A percentile compares a stretch with the other conserved stretches of the same genome.
phyloP scores from a whole-genome alignment of 2,329 filamentous ascomycete species.

The Biscogniauxia marginata region DNA sequence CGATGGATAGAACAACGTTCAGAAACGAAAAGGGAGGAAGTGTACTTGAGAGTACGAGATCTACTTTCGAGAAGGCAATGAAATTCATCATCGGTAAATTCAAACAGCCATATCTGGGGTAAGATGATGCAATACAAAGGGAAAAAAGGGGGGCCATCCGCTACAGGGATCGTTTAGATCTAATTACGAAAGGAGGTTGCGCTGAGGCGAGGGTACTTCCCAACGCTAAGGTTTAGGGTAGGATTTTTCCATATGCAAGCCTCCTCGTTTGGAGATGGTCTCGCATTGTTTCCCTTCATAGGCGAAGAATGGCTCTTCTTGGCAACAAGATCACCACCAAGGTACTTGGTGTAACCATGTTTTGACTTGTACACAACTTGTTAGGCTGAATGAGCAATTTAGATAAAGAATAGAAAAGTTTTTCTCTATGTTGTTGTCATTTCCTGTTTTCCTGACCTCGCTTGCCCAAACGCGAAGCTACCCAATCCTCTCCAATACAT shows the following conservation, averaged over 20 bases:
- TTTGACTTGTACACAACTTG: neutral
- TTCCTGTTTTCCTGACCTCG: neutral
- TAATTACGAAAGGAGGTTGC: neutral
- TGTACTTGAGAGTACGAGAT: neutral
- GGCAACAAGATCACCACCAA: neutral
- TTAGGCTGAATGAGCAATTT: neutral
- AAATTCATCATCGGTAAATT: neutral
- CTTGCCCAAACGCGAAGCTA: neutral
- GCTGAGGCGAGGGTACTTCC: neutral
- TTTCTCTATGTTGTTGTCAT: neutral
- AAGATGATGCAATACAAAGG: neutral
- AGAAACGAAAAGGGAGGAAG: neutral
- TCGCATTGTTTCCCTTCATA: neutral
- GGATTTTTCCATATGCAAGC: neutral
- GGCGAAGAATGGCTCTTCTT: neutral
- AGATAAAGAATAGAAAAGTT: neutral
- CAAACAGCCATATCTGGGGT: neutral
- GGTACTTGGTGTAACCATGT: neutral
- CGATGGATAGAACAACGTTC: neutral
- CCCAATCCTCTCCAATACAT: neutral
- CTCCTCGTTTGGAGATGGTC: neutral
- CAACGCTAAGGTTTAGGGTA: neutral
- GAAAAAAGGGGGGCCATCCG: neutral
- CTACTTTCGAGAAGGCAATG: neutral
- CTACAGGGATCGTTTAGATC: neutral